Evolutionary conservation across 306 rosid species (phyloP).

Genomic region (Casuarina equisetifolia): DNA sequence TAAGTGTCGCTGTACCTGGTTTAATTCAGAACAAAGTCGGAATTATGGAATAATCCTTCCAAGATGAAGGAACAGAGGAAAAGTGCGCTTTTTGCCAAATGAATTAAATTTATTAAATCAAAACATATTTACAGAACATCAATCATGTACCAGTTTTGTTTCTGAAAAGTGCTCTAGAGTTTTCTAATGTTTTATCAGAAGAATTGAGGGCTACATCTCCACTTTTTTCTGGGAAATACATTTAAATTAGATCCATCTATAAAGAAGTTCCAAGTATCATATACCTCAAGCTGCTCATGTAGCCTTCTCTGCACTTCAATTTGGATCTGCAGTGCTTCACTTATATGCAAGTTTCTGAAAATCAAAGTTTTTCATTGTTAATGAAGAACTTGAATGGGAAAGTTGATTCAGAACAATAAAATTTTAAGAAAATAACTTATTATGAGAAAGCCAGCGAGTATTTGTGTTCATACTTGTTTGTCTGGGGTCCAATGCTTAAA

Average conservation of each 20-base stretch:
- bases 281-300: constrained; percentile 90
- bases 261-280: background rate
- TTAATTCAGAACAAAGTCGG: constrained; percentile 18
- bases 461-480: constrained; percentile 58
- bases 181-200: background rate
- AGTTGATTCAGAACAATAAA: constrained; percentile 13
- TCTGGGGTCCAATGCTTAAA: constrained; percentile 52
- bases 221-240: background rate
- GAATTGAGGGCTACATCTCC: background rate
- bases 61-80: background rate
- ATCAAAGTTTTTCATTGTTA: constrained; percentile 20
- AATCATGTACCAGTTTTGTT: background rate
- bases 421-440: background rate
- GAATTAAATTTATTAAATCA: background rate
- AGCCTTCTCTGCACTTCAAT: constrained; percentile 86
- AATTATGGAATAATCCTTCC: background rate
- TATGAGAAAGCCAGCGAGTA: constrained; percentile 12
- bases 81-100: background rate
- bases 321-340: constrained; percentile 78
- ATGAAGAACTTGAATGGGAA: constrained; percentile 17
- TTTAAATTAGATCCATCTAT: background rate
- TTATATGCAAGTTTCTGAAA: constrained; percentile 64
- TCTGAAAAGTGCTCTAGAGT: background rate
- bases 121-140: background rate
- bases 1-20: constrained; percentile 86